Percentiles rank a stretch among this genome's conserved stretches.
Evolutionary conservation across 257 asterid genomes (phyloP).

Genomic region (Phtheirospermum japonicum): DNA sequence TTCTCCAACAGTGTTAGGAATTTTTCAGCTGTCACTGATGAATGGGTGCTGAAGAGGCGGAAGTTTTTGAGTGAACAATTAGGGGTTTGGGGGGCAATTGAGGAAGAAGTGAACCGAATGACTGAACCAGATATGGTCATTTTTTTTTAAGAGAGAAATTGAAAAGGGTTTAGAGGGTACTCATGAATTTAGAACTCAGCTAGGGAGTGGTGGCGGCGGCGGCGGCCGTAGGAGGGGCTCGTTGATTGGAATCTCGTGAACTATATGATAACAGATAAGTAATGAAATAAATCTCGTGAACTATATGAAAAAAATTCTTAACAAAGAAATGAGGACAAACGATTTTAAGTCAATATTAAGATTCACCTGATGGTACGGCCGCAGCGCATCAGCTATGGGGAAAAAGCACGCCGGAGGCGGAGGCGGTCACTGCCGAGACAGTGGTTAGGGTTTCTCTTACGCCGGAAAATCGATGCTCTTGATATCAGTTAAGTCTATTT

Average conservation of each 20-base stretch:
- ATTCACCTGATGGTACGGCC: too few species aligned
- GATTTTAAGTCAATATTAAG: too few species aligned
- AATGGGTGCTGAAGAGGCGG: constrained; percentile 35
- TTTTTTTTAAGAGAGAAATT: not conserved
- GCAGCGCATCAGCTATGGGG: too few species aligned
- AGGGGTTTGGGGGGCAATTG: constrained; percentile 28
- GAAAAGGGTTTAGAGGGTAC: not conserved
- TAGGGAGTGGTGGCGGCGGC: not conserved
- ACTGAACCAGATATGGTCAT: constrained; percentile 34
- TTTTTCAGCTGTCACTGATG: constrained; percentile 49
- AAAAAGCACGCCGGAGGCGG: too few species aligned
- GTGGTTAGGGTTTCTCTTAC: constrained; percentile 1
- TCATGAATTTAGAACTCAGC: constrained; percentile 13
- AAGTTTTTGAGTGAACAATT: constrained; percentile 18
- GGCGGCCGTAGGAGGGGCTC: too few species aligned
- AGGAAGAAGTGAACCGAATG: constrained; percentile 30
- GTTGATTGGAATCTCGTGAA: too few species aligned
- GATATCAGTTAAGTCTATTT: not conserved
- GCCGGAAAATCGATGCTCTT: not conserved
- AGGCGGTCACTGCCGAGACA: not conserved
- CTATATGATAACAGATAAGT: too few species aligned
- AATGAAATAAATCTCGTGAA: too few species aligned
- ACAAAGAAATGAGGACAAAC: too few species aligned
- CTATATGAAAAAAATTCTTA: too few species aligned
- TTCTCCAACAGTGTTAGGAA: constrained; percentile 48